phyloP scores from a whole-genome alignment of 2,329 filamentous ascomycete species.

The Colletotrichum chrysophilum region DNA sequence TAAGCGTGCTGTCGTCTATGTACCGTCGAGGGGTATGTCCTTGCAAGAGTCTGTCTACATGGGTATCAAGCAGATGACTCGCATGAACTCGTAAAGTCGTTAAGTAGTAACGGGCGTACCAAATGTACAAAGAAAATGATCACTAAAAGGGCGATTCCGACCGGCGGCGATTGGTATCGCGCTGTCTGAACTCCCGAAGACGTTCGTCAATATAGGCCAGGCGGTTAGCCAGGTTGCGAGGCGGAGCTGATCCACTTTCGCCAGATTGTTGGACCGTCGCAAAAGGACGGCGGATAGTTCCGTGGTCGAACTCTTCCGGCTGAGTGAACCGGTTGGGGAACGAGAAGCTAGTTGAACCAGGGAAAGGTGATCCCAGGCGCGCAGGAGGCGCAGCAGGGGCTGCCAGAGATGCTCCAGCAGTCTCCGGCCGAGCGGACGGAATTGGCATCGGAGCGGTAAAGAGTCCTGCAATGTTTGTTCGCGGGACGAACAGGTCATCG shows the following conservation, averaged over 20 bases:
- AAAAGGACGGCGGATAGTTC: constrained; percentile 55
- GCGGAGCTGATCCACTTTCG: constrained; percentile 38
- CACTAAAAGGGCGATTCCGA: constrained; percentile 56
- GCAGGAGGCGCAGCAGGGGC: constrained; percentile 43
- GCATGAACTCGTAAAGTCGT: constrained; percentile 20
- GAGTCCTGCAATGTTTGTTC: constrained; percentile 46
- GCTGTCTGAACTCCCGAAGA: constrained; percentile 58
- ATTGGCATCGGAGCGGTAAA: constrained; percentile 29
- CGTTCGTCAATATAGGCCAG: constrained; percentile 65
- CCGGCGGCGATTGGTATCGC: constrained; percentile 43
- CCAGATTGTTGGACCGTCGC: constrained; percentile 59
- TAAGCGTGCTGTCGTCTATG: constrained; percentile 22
- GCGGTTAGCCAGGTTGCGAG: constrained; percentile 53
- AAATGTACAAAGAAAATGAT: constrained; percentile 26
- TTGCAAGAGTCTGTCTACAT: constrained; percentile 13
- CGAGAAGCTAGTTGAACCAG: constrained; percentile 56
- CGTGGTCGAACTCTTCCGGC: constrained; percentile 48
- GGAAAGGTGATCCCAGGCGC: constrained; percentile 66
- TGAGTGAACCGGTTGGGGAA: constrained; percentile 64
- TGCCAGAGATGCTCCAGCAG: constrained; percentile 1
- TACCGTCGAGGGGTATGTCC: constrained; percentile 16
- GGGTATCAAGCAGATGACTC: constrained; percentile 14
- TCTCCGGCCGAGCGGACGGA: neutral
- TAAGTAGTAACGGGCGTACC: constrained; percentile 18
- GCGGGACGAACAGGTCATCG: constrained; percentile 46